Percentiles rank a stretch among this genome's conserved stretches.
These are phyloP conservation scores for Microbotryum intermedium DNA, from an alignment of 1,284 basidiomycete genomes.

Conservation along the genomic window DNA sequence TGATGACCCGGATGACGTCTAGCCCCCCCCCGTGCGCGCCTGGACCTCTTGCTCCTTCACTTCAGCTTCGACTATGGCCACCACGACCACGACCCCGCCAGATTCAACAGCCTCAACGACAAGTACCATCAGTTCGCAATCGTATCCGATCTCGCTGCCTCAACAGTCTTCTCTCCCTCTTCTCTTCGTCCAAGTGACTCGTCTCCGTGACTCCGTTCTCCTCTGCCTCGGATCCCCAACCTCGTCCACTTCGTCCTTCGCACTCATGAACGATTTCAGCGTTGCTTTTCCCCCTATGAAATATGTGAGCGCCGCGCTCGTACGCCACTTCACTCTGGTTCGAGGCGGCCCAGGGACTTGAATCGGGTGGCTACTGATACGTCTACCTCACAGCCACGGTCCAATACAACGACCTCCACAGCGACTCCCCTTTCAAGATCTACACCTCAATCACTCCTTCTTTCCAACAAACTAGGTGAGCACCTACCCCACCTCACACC, in stretches of 20 bases:
- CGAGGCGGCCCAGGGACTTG: neutral
- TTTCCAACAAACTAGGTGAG: conserved; percentile 3
- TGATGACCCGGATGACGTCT: neutral
- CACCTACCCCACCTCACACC: neutral
- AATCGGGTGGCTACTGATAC: neutral
- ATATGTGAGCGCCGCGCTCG: neutral
- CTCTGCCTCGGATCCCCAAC: conserved; percentile 10
- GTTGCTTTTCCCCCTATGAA: neutral
- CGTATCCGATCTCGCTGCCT: conserved; percentile 7
- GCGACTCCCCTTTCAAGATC: conserved; percentile 2
- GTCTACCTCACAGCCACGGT: neutral
- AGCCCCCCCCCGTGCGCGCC: no score
- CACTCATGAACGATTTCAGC: conserved; percentile 9
- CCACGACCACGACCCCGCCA: neutral
- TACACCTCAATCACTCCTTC: conserved; percentile 3
- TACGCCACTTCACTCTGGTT: neutral
- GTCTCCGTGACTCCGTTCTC: conserved; percentile 1
- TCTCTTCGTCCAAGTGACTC: conserved; percentile 9
- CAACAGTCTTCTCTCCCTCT: conserved; percentile 1
- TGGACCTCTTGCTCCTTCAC: neutral
- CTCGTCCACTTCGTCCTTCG: neutral
- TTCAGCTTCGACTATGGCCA: neutral
- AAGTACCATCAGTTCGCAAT: neutral
- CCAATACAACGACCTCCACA: neutral
- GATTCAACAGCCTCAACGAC: neutral